phyloP scores from a whole-genome alignment of 1,139 yeast species.

The Pichia sp. region DNA sequence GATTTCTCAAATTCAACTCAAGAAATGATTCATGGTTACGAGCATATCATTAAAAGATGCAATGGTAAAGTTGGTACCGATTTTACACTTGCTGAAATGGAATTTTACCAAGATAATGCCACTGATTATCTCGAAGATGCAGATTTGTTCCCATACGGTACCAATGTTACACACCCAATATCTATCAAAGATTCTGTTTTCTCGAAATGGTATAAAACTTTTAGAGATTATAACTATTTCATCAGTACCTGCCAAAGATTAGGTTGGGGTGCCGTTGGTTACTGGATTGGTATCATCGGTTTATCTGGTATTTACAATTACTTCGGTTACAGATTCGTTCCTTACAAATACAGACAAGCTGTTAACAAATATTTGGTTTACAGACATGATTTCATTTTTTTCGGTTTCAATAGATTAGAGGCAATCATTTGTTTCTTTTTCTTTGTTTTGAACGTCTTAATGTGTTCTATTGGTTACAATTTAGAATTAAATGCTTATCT shows the following conservation, averaged over 20 bases:
- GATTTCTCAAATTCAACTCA: slow-evolving; percentile 28
- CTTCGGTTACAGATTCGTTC: slow-evolving; percentile 5
- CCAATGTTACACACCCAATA: slow-evolving; percentile 30
- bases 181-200: slow-evolving; percentile 32
- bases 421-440: slow-evolving; percentile 40
- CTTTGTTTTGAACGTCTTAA: slow-evolving; percentile 36
- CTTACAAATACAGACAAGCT: slow-evolving; percentile 3
- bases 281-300: slow-evolving; percentile 36
- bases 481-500: slow-evolving; percentile 41
- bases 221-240: slow-evolving; percentile 33
- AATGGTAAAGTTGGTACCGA: slow-evolving; percentile 31
- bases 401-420: slow-evolving; percentile 51
- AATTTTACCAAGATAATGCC: slow-evolving; percentile 34
- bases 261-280: slow-evolving; percentile 43
- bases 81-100: slow-evolving; percentile 34
- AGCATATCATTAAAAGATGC: slow-evolving; percentile 37
- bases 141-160: slow-evolving; percentile 9
- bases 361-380: slow-evolving; percentile 19
- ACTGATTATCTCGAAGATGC: slow-evolving; percentile 1
- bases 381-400: slow-evolving; percentile 33
- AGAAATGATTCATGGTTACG: slow-evolving; percentile 36
- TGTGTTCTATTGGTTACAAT: slow-evolving; percentile 40
- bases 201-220: slow-evolving; percentile 32
- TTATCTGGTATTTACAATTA: slow-evolving; percentile 28
- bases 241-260: slow-evolving; percentile 33